These are phyloP conservation scores for Helotiales sp. DNA, from an alignment of 2,329 filamentous ascomycete genomes.

Conservation along the genomic window DNA sequence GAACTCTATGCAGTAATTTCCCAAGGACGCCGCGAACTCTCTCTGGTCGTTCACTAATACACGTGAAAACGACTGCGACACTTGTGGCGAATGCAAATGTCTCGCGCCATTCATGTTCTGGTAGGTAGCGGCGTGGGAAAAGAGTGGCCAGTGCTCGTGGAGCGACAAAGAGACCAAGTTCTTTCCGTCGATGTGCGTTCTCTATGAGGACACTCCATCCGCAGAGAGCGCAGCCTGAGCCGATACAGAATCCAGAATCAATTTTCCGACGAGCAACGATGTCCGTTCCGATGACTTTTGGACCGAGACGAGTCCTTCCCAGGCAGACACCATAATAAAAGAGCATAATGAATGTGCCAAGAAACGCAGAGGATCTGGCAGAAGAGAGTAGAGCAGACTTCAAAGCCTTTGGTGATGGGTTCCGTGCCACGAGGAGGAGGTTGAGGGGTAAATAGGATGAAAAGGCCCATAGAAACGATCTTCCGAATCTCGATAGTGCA, in stretches of 20 bases:
- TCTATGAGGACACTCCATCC: slow-evolving; percentile 83
- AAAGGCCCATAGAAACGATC: slow-evolving; percentile 73
- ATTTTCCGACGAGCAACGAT: slow-evolving; percentile 49
- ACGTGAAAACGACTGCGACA: slow-evolving; percentile 69
- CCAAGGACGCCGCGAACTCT: slow-evolving; percentile 71
- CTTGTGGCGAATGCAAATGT: slow-evolving; percentile 65
- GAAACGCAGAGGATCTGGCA: slow-evolving; percentile 71
- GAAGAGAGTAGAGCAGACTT: slow-evolving; percentile 57
- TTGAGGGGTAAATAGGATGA: slow-evolving; percentile 76
- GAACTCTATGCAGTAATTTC: slow-evolving; percentile 45
- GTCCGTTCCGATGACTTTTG: slow-evolving; percentile 60
- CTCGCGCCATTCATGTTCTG: slow-evolving; percentile 66
- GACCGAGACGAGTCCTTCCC: slow-evolving; percentile 71
- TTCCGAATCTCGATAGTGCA: slow-evolving; percentile 64
- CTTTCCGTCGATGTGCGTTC: slow-evolving; percentile 62
- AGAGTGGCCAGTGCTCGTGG: slow-evolving; percentile 75
- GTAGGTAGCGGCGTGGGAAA: slow-evolving; percentile 67
- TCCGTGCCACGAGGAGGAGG: slow-evolving; percentile 59
- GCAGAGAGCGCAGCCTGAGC: slow-evolving; percentile 70
- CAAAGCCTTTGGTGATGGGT: slow-evolving; percentile 46
- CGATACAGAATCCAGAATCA: slow-evolving; percentile 67
- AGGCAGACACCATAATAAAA: slow-evolving; percentile 89
- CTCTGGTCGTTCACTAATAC: slow-evolving; percentile 59
- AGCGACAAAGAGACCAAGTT: slow-evolving; percentile 78
- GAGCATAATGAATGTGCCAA: slow-evolving; percentile 73